phyloP scores from a whole-genome alignment of 139 green algal species.

The Astrephomene gubernaculifera region DNA sequence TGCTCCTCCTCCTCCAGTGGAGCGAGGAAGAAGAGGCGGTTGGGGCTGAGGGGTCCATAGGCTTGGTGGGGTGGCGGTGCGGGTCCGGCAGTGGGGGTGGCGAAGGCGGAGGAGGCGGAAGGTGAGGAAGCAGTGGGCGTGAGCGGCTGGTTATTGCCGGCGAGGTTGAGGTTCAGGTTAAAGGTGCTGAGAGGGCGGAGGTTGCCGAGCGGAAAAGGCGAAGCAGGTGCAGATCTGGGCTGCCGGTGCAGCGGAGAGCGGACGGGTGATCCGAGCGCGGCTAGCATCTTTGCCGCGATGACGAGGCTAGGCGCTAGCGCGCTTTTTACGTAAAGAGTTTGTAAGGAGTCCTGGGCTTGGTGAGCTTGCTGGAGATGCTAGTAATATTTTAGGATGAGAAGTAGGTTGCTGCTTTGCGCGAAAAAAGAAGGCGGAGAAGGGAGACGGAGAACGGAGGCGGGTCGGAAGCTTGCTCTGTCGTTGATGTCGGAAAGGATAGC shows the following conservation, averaged over 20 bases:
- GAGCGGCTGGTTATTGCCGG: neutral
- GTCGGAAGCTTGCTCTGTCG: too few species aligned
- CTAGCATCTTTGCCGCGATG: conserved; percentile 15
- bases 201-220: neutral
- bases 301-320: too few species aligned
- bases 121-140: neutral
- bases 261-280: neutral
- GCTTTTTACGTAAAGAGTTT: too few species aligned
- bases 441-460: too few species aligned
- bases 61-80: neutral
- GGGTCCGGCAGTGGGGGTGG: neutral
- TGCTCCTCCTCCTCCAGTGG: too few species aligned
- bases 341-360: too few species aligned
- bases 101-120: neutral
- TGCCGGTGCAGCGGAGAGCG: conserved; percentile 6
- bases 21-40: neutral
- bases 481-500: too few species aligned
- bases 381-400: too few species aligned
- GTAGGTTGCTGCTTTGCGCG: too few species aligned
- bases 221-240: neutral
- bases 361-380: too few species aligned
- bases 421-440: too few species aligned
- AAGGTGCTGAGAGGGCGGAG: neutral
- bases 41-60: neutral
- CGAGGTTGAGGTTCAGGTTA: neutral